Evolutionary conservation across 495 filamentous ascomycete genomes (phyloP).

Genomic region (Aspergillus cavernicola): DNA sequence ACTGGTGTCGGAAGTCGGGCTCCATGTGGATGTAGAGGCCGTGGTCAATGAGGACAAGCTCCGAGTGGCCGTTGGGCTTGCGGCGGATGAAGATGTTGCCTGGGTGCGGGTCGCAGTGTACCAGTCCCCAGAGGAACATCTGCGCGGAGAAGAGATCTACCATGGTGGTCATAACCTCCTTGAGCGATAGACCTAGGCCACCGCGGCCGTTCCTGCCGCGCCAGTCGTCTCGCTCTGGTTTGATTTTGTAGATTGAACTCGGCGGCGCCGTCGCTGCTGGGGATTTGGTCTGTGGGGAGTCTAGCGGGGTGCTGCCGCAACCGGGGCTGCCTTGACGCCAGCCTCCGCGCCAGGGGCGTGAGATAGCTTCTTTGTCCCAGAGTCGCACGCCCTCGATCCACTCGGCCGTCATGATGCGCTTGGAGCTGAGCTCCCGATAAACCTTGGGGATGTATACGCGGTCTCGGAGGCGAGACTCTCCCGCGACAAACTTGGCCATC

Average conservation of each 20-base stretch:
- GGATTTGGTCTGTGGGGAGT: slow-evolving; percentile 40
- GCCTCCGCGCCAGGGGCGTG: slow-evolving; percentile 69
- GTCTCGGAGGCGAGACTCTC: slow-evolving; percentile 70
- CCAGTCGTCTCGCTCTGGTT: slow-evolving; percentile 79
- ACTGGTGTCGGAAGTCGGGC: slow-evolving; percentile 80
- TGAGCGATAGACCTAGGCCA: slow-evolving; percentile 75
- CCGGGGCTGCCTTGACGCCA: slow-evolving; percentile 72
- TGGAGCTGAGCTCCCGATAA: slow-evolving; percentile 76
- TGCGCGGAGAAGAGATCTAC: slow-evolving; percentile 92
- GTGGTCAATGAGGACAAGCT: slow-evolving; percentile 95
- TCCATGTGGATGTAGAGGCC: slow-evolving; percentile 91
- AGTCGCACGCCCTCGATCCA: slow-evolving; percentile 94
- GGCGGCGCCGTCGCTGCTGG: slow-evolving; percentile 31
- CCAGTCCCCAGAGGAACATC: slow-evolving; percentile 92
- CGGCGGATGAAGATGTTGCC: slow-evolving; percentile 96
- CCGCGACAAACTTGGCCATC: slow-evolving; percentile 73
- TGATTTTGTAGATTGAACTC: slow-evolving; percentile 44
- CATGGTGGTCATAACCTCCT: slow-evolving; percentile 93
- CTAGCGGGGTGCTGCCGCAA: slow-evolving; percentile 63
- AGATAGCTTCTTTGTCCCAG: slow-evolving; percentile 82
- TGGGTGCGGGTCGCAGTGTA: slow-evolving; percentile 95
- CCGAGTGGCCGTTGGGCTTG: slow-evolving; percentile 71
- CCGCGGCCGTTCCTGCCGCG: slow-evolving; percentile 63
- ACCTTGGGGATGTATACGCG: slow-evolving; percentile 86
- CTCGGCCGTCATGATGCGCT: slow-evolving; percentile 86